phyloP scores from a whole-genome alignment of 1,139 yeast genomes.

The Suhomyces atakaporum region DNA sequence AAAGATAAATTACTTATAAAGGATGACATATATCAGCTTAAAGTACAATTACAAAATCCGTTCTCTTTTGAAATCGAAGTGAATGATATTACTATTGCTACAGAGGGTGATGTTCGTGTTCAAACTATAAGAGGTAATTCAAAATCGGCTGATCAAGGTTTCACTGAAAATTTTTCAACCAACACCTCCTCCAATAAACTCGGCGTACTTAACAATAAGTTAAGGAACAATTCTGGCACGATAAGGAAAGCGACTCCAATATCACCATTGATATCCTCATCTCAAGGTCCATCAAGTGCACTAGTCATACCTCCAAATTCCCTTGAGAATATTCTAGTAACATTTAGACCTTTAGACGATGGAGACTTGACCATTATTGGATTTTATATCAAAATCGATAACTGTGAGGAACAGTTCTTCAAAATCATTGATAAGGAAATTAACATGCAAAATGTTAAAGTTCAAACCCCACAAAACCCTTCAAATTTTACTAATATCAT shows the following conservation, averaged over 20 bases:
- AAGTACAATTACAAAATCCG: conserved; percentile 73
- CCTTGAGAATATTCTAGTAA: conserved; percentile 33
- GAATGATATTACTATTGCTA: conserved; percentile 48
- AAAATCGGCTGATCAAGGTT: conserved; percentile 9
- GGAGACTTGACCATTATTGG: conserved; percentile 39
- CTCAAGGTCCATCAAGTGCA: conserved; percentile 1
- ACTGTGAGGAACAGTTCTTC: conserved; percentile 35
- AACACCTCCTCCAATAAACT: conserved; percentile 2
- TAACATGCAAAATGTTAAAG: conserved; percentile 18
- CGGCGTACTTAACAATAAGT: conserved; percentile 1
- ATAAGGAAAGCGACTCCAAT: conserved; percentile 1
- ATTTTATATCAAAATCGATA: conserved; percentile 30
- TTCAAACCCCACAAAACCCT: conserved; percentile 2
- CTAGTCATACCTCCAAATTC: conserved; percentile 32
- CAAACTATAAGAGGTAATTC: conserved; percentile 27
- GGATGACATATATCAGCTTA: conserved; percentile 56
- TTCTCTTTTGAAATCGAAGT: conserved; percentile 74
- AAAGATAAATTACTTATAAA: conserved; percentile 48
- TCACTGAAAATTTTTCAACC: not conserved
- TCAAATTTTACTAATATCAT: conserved; percentile 5
- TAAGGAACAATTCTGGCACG: conserved; percentile 1
- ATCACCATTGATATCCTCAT: conserved; percentile 6
- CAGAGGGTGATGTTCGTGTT: conserved; percentile 31
- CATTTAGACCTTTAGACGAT: conserved; percentile 36
- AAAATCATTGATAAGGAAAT: conserved; percentile 31